Conservation (phyloP, 148 eudicot genomes). For the Vaccinium corymbosum region DNA sequence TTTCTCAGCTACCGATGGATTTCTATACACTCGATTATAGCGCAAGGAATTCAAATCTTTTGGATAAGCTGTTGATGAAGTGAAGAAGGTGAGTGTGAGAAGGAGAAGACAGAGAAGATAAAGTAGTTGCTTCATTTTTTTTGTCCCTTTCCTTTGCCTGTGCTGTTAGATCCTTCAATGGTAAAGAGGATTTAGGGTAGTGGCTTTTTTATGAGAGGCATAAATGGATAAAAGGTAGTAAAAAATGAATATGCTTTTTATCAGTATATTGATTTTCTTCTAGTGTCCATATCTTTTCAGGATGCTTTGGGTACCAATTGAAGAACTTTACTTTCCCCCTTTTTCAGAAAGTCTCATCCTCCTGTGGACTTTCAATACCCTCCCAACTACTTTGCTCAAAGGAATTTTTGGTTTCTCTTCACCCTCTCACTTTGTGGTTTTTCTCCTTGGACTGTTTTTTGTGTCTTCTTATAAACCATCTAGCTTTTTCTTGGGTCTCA, state of each 20-base stretch:
- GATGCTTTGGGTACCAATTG: background rate
- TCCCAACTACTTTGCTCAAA: background rate
- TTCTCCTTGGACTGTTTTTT: background rate
- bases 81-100: background rate
- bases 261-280: background rate
- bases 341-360: background rate
- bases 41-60: constrained; percentile 23
- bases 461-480: background rate
- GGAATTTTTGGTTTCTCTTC: background rate
- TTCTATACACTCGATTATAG: constrained; percentile 16
- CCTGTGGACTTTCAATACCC: background rate
- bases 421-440: background rate
- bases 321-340: background rate
- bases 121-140: background rate
- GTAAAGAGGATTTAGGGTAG: background rate
- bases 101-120: background rate
- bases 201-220: background rate
- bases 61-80: constrained; percentile 18
- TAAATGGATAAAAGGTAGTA: background rate
- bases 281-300: background rate
- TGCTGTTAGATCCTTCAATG: background rate
- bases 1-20: background rate
- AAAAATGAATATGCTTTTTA: background rate
- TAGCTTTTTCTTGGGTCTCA: background rate
- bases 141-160: background rate